phyloP scores from a whole-genome alignment of 108 stramenopile species.

The Parmales sp. region DNA sequence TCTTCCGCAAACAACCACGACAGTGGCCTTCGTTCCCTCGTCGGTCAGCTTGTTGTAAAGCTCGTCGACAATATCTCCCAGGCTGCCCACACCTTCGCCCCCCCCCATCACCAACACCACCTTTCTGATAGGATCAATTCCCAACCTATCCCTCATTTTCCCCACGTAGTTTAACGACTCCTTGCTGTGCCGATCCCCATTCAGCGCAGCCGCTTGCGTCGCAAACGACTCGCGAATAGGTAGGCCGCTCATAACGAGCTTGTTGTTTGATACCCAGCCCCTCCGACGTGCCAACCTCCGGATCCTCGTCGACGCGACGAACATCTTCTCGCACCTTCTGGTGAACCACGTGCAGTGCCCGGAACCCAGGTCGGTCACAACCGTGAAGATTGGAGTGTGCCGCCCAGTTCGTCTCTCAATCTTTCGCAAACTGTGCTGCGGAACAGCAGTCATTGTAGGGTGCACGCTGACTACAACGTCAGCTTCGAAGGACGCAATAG shows the following conservation, averaged over 20 bases:
- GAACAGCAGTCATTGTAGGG: constrained; percentile 89
- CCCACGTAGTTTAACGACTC: constrained; percentile 41
- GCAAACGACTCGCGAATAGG: constrained; percentile 86
- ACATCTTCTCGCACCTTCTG: constrained; percentile 67
- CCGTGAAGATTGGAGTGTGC: constrained; percentile 58
- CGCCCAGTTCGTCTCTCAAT: constrained; percentile 65
- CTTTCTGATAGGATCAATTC: constrained; percentile 43
- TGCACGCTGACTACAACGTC: constrained; percentile 90
- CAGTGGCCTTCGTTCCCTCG: constrained; percentile 58
- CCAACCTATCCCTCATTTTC: constrained; percentile 36
- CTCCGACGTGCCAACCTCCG: constrained; percentile 46
- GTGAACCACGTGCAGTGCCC: constrained; percentile 90
- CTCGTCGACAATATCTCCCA: constrained; percentile 66
- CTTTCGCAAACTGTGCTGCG: constrained; percentile 63
- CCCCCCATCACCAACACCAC: constrained; percentile 88
- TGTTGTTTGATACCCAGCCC: constrained; percentile 56
- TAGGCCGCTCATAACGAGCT: constrained; percentile 76
- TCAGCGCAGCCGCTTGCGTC: constrained; percentile 39
- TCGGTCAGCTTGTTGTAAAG: constrained; percentile 40
- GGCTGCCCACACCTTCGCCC: constrained; percentile 81
- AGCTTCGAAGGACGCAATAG: constrained; percentile 54
- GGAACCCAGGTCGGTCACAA: constrained; percentile 90
- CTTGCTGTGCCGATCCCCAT: constrained; percentile 36
- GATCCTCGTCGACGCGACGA: constrained; percentile 71
- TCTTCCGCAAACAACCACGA: constrained; percentile 88